Evolutionary conservation across 176 grass and related monocot species (phyloP), one percentile per base, ranked within the genome.

Genomic region (Raddia guianensis): DNA sequence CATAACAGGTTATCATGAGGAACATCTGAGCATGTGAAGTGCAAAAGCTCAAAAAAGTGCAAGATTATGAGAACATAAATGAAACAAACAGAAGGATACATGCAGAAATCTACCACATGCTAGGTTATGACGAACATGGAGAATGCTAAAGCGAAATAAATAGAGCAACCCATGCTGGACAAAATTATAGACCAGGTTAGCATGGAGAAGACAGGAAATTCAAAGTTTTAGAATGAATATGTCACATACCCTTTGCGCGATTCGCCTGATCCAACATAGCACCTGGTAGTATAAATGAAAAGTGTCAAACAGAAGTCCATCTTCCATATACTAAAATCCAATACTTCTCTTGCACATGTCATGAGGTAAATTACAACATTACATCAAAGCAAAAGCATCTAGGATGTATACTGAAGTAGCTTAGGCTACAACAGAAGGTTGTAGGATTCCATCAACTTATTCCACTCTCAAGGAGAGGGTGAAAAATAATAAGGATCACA

Each of bases 231-330:
- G 35, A 86, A 59, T 50, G 27, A 58, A 70, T 67, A 76, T 33
- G 20, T 65, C 12, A 82, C 72, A 66, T 90, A 97, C 95, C 95
- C 91, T 97, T 97, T 10, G 95, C 95, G 8, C 91, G 93, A 58
- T 97, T 97, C 44, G 91, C 80, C 65, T 92, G 87, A 77, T 97
- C 95, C 87, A 90, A 77, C 95, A 92, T 94, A 80, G 89, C 91
- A 59, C 81, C 86, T 88, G 76, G 34, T 54, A 88, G 18, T 86
- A 50, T 19, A 70, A 77, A 81, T 21, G 57, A 34, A 11, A 53
- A 69, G 18, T 75, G 77, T 71, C 57, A 85, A 11, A 74, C 8
- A 53, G 40, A 63, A 47, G 51, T 59, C 9, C 15, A 56, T 18
- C 8, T 18, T 33, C n/a, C 35, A 50, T 53, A 61, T 32, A 57